Base-by-base conservation (phyloP, 768 basidiomycete genomes). In the Pulveroboletus sp. region DNA sequence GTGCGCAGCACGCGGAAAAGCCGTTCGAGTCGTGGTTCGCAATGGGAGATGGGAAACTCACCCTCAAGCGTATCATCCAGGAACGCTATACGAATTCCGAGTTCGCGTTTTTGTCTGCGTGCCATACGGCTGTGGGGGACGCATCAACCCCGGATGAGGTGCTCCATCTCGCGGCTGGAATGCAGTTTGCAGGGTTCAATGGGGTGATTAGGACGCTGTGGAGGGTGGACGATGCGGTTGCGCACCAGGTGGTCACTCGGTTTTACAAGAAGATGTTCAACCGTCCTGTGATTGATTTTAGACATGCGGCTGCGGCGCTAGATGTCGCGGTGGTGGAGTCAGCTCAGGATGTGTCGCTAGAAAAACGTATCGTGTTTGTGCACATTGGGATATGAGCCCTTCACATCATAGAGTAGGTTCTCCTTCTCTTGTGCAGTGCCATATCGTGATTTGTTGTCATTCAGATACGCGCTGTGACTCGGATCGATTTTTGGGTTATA, bases 181-280 rank as follows among this genome's bases (percentile, higher is more conserved):
- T 40, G 16, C 39, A 16, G 17, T 31, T 31, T 27, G 14, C 39
- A 12, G 39, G 21, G 1, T 39, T 47, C 17, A 38, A 40, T 11
- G 31, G 49, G 23, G 37, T 48, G 17, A 32, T 45, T 33, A 38
- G 49, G 25, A 47, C 19, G 11, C 10, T 34, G 27, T 48, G 45
- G 38, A 47, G 14, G 24, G 47, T 34, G 4, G 41, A 42, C 23
- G 35, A 51, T 17, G 2, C 10, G 9, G 29, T 33, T 6, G 29
- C 23, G 11, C 39, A 12, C n/a, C n/a, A 32, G 36, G 43, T 33
- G 27, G 45, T 31, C 6, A 31, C 36, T 5, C 27, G 23, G 24
- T 27, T 45, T 36, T 45, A 25, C 43, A 25, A 35, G 43, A 27
- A 27, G n/a, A 43, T 13, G 32, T 43, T 52, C 76, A 16, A 34